Base-by-base conservation (phyloP, 495 filamentous ascomycete species). In the Penicillium steckii region DNA sequence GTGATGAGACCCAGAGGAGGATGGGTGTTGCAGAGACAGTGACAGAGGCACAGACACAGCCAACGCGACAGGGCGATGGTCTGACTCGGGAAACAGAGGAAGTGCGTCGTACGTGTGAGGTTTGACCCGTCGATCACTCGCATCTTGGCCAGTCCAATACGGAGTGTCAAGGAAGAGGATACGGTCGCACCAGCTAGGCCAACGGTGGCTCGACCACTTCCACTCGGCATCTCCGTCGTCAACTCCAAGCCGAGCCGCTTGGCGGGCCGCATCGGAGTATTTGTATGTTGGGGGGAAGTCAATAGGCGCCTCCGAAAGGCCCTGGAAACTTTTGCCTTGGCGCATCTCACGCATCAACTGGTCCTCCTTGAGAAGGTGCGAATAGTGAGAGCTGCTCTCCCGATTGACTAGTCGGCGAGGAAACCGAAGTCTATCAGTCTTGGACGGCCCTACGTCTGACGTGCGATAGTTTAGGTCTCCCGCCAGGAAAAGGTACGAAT, bases 381-480 rank as follows among this genome's bases (percentile, higher is more conserved):
- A 75, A 59, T 73, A 83, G 61, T 89, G 82, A 5, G 65, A 48
- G 3, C 75, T 65, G 46, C 75, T 75, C 32, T 74, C 64, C 19
- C 75, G 56, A 6, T 73, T 64, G 15, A 77, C 76, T 26, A 71
- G 61, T 0, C 82, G 81, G 59, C 88, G 83, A 4, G 87, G 81
- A 56, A 85, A 95, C 0, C 72, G 68, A 5, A 72, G 50, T 22
- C 74, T 57, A 48, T 85, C 81, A 0, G 65, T 59, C 2, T 76
- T 67, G 0, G 63, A 55, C 0, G 94, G 94, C 0, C 77, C 64
- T 0, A 69, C 73, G 60, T 80, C 71, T 7, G 80, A 78, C 9
- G 92, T 91, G 57, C 94, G 88, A 72, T 98, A 98, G 73, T 98
- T 98, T 46, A 98, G 79, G 68, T 98, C 94, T 42, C 94, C 94